Percentiles rank a stretch among this genome's conserved stretches.
Evolutionary conservation across 192 early-diverging fungal genomes (phyloP).

Genomic region (Backusella circina): DNA sequence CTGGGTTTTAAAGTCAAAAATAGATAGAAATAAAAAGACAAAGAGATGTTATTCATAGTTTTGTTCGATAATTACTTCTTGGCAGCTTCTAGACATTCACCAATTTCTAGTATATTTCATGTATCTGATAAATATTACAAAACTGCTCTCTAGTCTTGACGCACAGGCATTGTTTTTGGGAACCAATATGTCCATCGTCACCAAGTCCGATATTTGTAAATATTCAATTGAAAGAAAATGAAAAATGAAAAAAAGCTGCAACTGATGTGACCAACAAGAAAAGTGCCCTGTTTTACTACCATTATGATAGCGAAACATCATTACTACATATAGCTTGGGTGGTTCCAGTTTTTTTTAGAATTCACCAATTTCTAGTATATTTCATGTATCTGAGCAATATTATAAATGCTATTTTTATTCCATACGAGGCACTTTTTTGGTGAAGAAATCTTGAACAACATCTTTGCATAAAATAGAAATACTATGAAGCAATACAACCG

Average conservation of each 20-base stretch:
- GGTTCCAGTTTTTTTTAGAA: constrained; percentile 1
- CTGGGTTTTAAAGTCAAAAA: background rate
- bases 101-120: too few relatives aligned
- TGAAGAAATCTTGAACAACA: background rate
- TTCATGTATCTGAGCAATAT: background rate
- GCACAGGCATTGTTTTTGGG: background rate
- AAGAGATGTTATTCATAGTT: background rate
- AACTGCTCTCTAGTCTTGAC: background rate
- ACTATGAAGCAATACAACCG: background rate
- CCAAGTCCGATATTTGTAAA: background rate
- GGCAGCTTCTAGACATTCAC: background rate
- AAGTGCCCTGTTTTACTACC: background rate
- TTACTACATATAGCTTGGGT: background rate
- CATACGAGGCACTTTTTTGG: background rate
- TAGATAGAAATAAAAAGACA: background rate
- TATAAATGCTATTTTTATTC: background rate
- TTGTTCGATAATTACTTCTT: background rate
- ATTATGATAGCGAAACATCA: background rate
- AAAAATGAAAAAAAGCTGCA: background rate
- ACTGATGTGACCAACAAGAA: background rate
- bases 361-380: background rate
- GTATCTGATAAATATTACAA: background rate
- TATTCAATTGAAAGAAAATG: background rate
- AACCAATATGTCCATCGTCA: background rate
- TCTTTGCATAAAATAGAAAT: background rate